Conservation (phyloP, 305 asterid genomes). For the Solanum aculeatissimum region DNA sequence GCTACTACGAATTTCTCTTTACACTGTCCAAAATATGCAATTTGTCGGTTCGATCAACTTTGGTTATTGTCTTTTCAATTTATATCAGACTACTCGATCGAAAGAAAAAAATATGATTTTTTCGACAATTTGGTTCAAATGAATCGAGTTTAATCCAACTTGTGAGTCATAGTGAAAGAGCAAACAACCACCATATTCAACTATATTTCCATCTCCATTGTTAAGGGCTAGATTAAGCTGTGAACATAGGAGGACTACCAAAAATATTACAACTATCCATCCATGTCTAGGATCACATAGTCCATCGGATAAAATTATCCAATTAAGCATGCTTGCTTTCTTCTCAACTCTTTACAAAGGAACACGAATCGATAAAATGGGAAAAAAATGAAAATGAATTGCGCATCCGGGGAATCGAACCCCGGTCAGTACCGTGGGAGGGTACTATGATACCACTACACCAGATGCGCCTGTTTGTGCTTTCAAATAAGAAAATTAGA, state of each 20-base stretch:
- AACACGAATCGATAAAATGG: neutral
- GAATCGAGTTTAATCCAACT: neutral
- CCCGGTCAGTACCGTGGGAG: slow-evolving; percentile 26
- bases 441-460: slow-evolving; percentile 22
- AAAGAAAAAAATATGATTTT: neutral
- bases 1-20: neutral
- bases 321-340: too few relatives aligned
- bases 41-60: neutral
- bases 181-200: too few relatives aligned
- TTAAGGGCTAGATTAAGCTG: neutral
- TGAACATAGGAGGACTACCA: neutral
- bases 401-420: slow-evolving; percentile 27
- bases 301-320: too few relatives aligned
- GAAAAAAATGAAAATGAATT: neutral
- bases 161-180: neutral
- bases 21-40: neutral
- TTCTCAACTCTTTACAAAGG: too few relatives aligned
- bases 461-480: slow-evolving; percentile 3
- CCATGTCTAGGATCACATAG: too few relatives aligned
- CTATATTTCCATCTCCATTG: neutral
- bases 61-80: neutral
- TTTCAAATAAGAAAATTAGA: too few relatives aligned
- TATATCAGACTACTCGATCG: neutral
- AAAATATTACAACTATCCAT: neutral
- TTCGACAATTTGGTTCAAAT: neutral